These are phyloP conservation scores for Fimicolochytrium jonesii DNA, from an alignment of 192 early-diverging fungal genomes.

Conservation along the genomic window DNA sequence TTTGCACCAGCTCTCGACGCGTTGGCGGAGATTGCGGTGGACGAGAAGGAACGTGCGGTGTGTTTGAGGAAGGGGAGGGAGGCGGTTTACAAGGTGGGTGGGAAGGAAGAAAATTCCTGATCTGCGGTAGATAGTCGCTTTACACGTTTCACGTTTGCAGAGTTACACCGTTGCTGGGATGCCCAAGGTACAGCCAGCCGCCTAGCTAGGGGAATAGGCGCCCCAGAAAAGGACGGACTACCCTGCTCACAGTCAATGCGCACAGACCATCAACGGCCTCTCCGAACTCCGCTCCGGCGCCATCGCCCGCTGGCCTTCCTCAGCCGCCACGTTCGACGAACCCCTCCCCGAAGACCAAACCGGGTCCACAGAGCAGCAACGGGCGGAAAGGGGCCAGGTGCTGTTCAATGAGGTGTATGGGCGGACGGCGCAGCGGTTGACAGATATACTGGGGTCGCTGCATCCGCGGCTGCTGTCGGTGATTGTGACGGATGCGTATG, in stretches of 20 bases:
- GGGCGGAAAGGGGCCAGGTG: not conserved
- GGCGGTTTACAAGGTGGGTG: constrained; percentile 15
- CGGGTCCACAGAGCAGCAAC: no score
- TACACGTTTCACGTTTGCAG: not conserved
- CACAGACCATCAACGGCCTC: constrained; percentile 13
- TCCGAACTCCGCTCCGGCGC: not conserved
- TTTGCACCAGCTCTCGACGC: not conserved
- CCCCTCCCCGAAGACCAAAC: not conserved
- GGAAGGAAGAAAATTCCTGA: not conserved
- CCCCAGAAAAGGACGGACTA: no score
- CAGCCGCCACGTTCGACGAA: not conserved
- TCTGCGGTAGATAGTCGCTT: not conserved
- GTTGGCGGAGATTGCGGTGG: not conserved
- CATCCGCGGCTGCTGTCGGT: constrained; percentile 11
- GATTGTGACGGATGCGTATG: constrained; percentile 17
- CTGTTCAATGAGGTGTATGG: constrained; percentile 15
- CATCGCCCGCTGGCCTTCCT: not conserved
- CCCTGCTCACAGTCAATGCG: not conserved
- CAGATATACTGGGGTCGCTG: not conserved
- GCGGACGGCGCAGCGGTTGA: not conserved
- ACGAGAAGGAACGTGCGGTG: not conserved
- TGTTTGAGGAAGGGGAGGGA: not conserved
- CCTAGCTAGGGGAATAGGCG: no score
- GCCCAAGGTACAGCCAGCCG: constrained; percentile 1
- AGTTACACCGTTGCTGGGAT: constrained; percentile 10